Evolutionary conservation across 2,329 filamentous ascomycete species (phyloP).

Genomic region (Botryotinia narcissicola): DNA sequence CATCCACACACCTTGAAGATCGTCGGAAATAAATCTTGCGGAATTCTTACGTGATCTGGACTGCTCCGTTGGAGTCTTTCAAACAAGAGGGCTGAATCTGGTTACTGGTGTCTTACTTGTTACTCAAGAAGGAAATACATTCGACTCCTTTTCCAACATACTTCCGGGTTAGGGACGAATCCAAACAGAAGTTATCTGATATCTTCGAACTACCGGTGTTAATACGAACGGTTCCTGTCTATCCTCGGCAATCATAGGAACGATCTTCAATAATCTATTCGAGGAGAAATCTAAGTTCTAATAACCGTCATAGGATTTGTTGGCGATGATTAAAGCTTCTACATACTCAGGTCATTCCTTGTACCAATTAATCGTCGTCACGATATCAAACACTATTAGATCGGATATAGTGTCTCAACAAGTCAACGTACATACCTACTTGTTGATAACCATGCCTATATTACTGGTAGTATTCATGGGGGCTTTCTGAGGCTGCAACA

Average conservation of each 20-base stretch:
- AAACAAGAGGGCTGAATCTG: neutral
- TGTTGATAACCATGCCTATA: neutral
- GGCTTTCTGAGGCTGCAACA: neutral
- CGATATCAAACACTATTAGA: neutral
- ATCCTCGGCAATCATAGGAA: slow-evolving; percentile 2
- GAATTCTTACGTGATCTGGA: slow-evolving; percentile 10
- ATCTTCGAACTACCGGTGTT: neutral
- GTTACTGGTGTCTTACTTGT: neutral
- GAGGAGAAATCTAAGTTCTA: neutral
- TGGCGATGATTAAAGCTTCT: neutral
- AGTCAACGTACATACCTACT: neutral
- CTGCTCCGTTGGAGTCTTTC: neutral
- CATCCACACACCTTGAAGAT: neutral
- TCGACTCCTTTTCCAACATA: neutral
- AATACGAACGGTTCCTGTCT: neutral
- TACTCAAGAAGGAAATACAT: neutral
- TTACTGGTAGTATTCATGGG: neutral
- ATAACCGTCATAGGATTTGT: neutral
- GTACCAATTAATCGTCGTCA: neutral
- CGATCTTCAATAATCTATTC: neutral
- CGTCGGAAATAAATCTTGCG: neutral
- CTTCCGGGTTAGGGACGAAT: neutral
- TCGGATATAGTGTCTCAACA: neutral
- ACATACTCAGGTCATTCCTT: slow-evolving; percentile 1
- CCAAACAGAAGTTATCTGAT: neutral